Evolutionary conservation across 345 rosid species (phyloP).

Genomic region (Eucalyptus microcorys): DNA sequence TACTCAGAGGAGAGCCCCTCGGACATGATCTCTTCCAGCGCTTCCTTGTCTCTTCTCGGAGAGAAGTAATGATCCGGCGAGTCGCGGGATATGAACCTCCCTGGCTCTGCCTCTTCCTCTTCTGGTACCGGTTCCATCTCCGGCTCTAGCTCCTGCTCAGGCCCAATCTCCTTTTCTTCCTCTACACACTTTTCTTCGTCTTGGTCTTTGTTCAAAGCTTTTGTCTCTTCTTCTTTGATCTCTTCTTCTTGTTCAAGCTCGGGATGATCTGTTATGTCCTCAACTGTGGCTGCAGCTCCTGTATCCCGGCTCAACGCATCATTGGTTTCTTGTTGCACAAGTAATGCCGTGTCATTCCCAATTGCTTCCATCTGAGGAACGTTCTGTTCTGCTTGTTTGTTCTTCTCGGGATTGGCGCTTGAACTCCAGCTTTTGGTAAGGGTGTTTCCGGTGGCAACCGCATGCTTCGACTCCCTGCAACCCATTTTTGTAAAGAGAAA

Average conservation of each 20-base stretch:
- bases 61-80: slow-evolving; percentile 14
- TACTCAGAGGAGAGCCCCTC: background rate
- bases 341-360: background rate
- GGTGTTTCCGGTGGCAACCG: slow-evolving; percentile 45
- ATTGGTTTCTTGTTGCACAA: background rate
- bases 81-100: slow-evolving; percentile 6
- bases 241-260: background rate
- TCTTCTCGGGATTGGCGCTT: background rate
- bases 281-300: background rate
- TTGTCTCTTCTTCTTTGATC: background rate
- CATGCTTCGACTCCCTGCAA: slow-evolving; percentile 62
- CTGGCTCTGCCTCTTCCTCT: background rate
- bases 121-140: background rate
- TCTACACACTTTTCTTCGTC: background rate
- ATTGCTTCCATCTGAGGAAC: background rate
- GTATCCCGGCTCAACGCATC: background rate
- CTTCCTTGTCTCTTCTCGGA: slow-evolving; percentile 17
- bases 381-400: background rate
- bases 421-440: background rate
- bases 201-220: background rate
- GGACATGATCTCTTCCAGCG: background rate
- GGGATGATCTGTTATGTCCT: background rate
- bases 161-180: background rate
- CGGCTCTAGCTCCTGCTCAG: background rate
- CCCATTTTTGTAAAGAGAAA: slow-evolving; percentile 25